A percentile compares a stretch with the other conserved stretches of the same genome.
Evolutionary conservation across 768 basidiomycete genomes (phyloP).

Genomic region (Tremella mesenterica): DNA sequence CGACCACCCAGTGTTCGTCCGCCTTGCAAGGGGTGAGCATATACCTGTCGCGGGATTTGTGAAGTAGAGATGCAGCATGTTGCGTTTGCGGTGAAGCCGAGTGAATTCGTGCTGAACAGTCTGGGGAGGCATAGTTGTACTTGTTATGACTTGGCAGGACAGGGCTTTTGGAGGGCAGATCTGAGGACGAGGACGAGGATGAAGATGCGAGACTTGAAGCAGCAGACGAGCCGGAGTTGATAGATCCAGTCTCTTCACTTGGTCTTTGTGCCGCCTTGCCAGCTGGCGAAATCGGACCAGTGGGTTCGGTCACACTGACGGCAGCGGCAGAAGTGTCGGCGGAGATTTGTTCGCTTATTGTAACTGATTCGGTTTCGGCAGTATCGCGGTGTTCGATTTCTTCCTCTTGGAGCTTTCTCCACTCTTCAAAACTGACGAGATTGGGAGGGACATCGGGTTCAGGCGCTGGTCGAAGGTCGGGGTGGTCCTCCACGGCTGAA

Average conservation of each 20-base stretch:
- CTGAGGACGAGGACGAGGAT: not conserved
- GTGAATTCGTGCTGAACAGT: constrained; percentile 90
- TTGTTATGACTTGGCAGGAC: constrained; percentile 43
- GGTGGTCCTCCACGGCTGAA: not conserved
- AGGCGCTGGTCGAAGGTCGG: not conserved
- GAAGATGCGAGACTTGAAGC: too few relatives aligned
- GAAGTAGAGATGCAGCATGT: constrained; percentile 71
- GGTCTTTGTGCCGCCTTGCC: too few relatives aligned
- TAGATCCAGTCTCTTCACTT: too few relatives aligned
- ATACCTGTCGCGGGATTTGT: constrained; percentile 83
- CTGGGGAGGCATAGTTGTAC: constrained; percentile 87
- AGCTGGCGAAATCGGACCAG: too few relatives aligned
- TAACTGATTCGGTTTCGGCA: constrained; percentile 4
- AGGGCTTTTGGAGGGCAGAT: not conserved
- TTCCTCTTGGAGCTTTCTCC: constrained; percentile 27
- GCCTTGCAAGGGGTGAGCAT: constrained; percentile 86
- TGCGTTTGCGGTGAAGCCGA: constrained; percentile 70
- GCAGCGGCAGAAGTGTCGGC: too few relatives aligned
- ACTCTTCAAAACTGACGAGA: constrained; percentile 36
- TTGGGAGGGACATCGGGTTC: not conserved
- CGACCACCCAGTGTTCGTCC: constrained; percentile 64
- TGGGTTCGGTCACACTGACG: too few relatives aligned
- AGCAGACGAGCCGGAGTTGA: not conserved
- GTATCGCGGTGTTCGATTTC: constrained; percentile 18
- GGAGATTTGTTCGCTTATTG: too few relatives aligned